A percentile compares a stretch with the other conserved stretches of the same genome.
These are phyloP conservation scores for Geranium brycei DNA, from an alignment of 345 rosid species.

Conservation along the genomic window DNA sequence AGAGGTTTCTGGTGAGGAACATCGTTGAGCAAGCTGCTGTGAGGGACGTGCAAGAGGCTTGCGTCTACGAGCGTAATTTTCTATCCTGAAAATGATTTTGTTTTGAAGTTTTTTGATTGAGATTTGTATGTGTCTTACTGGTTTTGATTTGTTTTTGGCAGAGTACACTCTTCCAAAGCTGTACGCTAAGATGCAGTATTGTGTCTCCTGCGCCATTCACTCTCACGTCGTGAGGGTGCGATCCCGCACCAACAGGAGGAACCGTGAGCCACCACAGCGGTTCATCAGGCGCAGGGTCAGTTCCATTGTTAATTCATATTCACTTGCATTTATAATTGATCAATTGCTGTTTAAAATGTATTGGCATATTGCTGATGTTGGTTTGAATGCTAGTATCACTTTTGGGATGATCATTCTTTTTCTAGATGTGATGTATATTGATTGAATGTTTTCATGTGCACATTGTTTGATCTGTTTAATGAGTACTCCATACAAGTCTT, in stretches of 20 bases:
- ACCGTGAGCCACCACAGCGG: constrained; percentile 77
- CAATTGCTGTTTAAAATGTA: background rate
- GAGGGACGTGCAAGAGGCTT: constrained; percentile 82
- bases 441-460: too few species aligned
- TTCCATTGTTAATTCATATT: too few species aligned
- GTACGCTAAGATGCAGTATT: constrained; percentile 82
- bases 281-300: constrained; percentile 66
- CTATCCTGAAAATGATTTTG: background rate
- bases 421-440: too few species aligned
- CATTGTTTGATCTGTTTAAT: too few species aligned
- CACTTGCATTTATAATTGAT: background rate
- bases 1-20: constrained; percentile 86
- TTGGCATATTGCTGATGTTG: background rate
- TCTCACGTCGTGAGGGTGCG: constrained; percentile 93
- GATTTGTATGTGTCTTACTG: background rate
- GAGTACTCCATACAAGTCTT: too few species aligned
- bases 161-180: constrained; percentile 67
- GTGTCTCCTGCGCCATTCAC: constrained; percentile 93
- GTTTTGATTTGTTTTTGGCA: constrained; percentile 5
- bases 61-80: constrained; percentile 55
- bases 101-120: background rate
- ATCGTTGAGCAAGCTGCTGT: constrained; percentile 86
- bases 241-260: constrained; percentile 59
- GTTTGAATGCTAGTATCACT: too few species aligned
- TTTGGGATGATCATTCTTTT: too few species aligned